phyloP scores from a whole-genome alignment of 495 filamentous ascomycete genomes.

The Penicillium herquei region DNA sequence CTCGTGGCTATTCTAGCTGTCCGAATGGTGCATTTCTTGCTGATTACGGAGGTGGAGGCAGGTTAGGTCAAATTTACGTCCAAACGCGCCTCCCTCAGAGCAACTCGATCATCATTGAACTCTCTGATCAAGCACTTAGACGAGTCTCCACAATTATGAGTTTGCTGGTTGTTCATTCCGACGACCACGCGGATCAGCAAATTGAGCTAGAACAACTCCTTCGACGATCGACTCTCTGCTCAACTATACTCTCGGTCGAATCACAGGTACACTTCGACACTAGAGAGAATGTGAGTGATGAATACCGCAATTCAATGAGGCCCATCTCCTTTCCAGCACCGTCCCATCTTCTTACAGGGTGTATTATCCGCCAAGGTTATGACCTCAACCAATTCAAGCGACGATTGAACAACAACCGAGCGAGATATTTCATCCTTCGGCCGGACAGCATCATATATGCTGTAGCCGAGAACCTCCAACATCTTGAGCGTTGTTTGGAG shows the following conservation, averaged over 20 bases:
- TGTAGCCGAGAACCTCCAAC: too few species aligned
- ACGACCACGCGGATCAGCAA: not conserved
- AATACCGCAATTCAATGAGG: not conserved
- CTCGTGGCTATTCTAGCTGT: slow-evolving; percentile 1
- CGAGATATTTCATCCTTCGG: not conserved
- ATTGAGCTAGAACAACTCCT: not conserved
- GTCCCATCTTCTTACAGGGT: not conserved
- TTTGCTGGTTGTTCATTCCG: not conserved
- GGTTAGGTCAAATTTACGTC: not conserved
- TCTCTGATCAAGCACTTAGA: not conserved
- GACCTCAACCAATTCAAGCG: not conserved
- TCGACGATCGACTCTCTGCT: not conserved
- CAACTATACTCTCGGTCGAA: not conserved
- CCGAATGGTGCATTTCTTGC: not conserved
- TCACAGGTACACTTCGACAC: not conserved
- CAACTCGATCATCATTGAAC: not conserved
- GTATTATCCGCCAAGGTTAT: not conserved
- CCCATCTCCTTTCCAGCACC: not conserved
- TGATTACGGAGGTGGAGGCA: not conserved
- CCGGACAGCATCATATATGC: not conserved
- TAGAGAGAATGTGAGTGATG: not conserved
- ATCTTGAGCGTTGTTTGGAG: too few species aligned
- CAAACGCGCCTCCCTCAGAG: not conserved
- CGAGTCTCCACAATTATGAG: not conserved
- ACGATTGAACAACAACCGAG: not conserved